A percentile compares a stretch with the other conserved stretches of the same genome.
Evolutionary conservation across 2,329 filamentous ascomycete genomes (phyloP).

Genomic region (Monosporascus ibericus): DNA sequence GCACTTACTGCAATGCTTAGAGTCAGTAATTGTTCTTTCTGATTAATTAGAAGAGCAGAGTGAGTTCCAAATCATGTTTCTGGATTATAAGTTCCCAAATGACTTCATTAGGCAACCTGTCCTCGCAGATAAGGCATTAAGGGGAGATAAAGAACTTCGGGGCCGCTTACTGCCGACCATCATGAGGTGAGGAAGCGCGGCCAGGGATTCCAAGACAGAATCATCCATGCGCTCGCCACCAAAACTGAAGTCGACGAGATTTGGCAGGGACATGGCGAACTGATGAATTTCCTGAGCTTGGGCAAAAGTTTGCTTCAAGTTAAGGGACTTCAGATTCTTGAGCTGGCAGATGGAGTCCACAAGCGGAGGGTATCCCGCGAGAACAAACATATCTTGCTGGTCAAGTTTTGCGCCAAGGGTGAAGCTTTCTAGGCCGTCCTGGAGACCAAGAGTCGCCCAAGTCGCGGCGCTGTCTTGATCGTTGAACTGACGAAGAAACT

Average conservation of each 20-base stretch:
- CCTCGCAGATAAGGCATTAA: no score
- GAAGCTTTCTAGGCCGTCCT: conserved; percentile 16
- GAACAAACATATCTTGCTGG: conserved; percentile 40
- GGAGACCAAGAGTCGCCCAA: conserved; percentile 19
- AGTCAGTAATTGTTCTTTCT: no score
- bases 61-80: no score
- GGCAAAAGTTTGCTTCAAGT: conserved; percentile 46
- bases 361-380: conserved; percentile 23
- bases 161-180: conserved; percentile 32
- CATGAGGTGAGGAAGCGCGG: conserved; percentile 39
- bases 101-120: no score
- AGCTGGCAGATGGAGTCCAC: conserved; percentile 41
- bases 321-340: conserved; percentile 44
- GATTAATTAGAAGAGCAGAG: no score
- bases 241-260: conserved; percentile 51
- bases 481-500: conserved; percentile 9
- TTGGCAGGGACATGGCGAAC: conserved; percentile 37
- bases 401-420: conserved; percentile 29
- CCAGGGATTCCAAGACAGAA: conserved; percentile 30
- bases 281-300: conserved; percentile 39
- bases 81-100: no score
- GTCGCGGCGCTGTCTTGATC: conserved; percentile 8
- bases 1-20: conserved; percentile 33
- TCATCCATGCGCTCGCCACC: conserved; percentile 48
- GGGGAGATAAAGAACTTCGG: no score